A percentile compares a stretch with the other conserved stretches of the same genome.
phyloP scores from a whole-genome alignment of 306 rosid genomes.

The Cicer bijugum region DNA sequence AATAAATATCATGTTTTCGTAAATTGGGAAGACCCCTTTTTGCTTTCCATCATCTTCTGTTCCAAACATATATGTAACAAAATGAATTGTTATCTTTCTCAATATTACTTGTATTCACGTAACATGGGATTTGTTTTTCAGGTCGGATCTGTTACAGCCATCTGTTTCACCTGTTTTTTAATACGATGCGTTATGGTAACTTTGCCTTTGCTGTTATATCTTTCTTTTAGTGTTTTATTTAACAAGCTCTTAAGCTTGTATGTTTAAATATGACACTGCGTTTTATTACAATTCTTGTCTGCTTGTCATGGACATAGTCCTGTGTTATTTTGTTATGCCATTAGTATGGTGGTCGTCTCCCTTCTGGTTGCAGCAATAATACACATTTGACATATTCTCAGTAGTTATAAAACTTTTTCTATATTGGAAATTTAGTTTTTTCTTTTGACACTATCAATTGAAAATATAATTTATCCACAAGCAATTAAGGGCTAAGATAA shows the following conservation, averaged over 20 bases:
- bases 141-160: constrained; percentile 97
- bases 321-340: constrained; percentile 7
- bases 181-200: constrained; percentile 91
- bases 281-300: constrained; percentile 19
- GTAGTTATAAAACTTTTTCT: not conserved
- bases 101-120: constrained; percentile 26
- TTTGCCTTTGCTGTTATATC: constrained; percentile 30
- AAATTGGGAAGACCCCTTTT: constrained; percentile 25
- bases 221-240: not conserved
- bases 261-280: not conserved
- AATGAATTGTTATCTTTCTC: not conserved
- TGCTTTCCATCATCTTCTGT: constrained; percentile 34
- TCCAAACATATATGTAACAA: constrained; percentile 18
- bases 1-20: constrained; percentile 22
- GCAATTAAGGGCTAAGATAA: not conserved
- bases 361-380: constrained; percentile 27
- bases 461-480: not conserved
- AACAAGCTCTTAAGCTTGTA: constrained; percentile 27
- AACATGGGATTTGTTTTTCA: constrained; percentile 51
- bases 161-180: constrained; percentile 94
- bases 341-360: constrained; percentile 30
- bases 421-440: constrained; percentile 3
- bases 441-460: constrained; percentile 3
- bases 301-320: constrained; percentile 33
- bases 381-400: not conserved